Evolutionary conservation across 441 rosid genomes (phyloP).

Genomic region (Melastoma candidum): DNA sequence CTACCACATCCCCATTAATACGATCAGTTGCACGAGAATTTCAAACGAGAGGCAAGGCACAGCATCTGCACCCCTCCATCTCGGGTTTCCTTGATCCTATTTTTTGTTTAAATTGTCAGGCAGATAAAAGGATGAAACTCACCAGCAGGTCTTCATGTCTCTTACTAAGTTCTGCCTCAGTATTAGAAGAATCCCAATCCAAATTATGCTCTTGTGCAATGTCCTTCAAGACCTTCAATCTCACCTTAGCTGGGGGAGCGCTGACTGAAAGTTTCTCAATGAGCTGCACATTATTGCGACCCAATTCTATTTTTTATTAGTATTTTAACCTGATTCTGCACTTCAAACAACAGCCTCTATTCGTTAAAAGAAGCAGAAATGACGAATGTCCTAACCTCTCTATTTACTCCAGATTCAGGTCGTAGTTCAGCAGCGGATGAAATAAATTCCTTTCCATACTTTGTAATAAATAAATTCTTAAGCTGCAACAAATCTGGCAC

Average conservation of each 20-base stretch:
- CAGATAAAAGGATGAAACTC: conserved; percentile 12
- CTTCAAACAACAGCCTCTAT: not conserved
- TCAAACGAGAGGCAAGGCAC: too few species aligned
- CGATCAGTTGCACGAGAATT: too few species aligned
- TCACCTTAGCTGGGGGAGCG: conserved; percentile 65
- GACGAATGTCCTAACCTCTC: conserved; percentile 52
- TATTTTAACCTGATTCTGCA: not conserved
- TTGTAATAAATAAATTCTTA: conserved; percentile 58
- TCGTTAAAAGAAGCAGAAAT: not conserved
- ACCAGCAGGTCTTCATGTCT: conserved; percentile 92
- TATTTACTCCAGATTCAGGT: conserved; percentile 88
- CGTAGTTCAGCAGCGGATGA: conserved; percentile 72
- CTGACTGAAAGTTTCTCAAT: conserved; percentile 74
- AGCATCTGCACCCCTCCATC: too few species aligned
- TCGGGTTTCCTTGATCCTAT: not conserved
- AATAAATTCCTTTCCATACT: conserved; percentile 70
- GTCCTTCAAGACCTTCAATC: conserved; percentile 72
- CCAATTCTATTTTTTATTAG: not conserved
- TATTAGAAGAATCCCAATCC: conserved; percentile 72
- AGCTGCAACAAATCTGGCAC: conserved; percentile 78
- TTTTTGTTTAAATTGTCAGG: conserved; percentile 3
- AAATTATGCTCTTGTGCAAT: conserved; percentile 60
- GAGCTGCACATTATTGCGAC: conserved; percentile 31
- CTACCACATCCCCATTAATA: too few species aligned
- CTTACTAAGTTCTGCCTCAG: conserved; percentile 78